Evolutionary conservation across 768 basidiomycete species (phyloP).

Genomic region (Clathrus columnatus): DNA sequence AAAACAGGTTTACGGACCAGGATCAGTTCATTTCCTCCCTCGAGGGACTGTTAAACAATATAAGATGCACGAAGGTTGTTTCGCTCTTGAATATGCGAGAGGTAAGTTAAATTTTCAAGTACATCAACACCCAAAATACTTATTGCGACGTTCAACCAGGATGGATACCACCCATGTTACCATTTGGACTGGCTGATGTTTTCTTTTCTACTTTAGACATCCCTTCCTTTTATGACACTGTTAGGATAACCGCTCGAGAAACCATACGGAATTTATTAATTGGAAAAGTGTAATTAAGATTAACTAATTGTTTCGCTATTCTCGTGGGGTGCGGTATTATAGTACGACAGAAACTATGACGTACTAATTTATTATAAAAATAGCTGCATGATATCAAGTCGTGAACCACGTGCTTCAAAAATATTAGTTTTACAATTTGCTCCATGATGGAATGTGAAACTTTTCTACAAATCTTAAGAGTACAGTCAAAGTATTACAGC

Average conservation of each 20-base stretch:
- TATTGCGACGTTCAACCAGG: conserved; percentile 37
- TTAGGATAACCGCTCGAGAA: conserved; percentile 71
- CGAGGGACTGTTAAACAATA: conserved; percentile 90
- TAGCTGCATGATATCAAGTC: too few relatives aligned
- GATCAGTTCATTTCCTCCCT: conserved; percentile 75
- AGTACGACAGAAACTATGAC: too few relatives aligned
- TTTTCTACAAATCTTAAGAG: too few relatives aligned
- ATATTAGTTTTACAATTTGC: too few relatives aligned
- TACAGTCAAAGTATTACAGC: too few relatives aligned
- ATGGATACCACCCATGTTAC: conserved; percentile 96
- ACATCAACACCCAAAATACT: background rate
- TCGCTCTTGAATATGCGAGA: conserved; percentile 89
- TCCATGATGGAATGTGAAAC: too few relatives aligned
- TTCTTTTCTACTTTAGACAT: conserved; percentile 86
- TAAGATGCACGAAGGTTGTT: conserved; percentile 95
- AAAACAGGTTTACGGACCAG: conserved; percentile 54
- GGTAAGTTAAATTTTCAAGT: conserved; percentile 40
- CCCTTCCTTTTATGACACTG: conserved; percentile 71
- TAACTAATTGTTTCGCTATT: too few relatives aligned
- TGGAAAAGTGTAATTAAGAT: conserved; percentile 67
- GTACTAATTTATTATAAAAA: too few relatives aligned
- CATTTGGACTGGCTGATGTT: conserved; percentile 84
- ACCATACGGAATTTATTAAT: conserved; percentile 72
- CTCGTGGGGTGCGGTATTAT: too few relatives aligned
- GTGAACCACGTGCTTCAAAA: too few relatives aligned